Conservation (phyloP, 106 monocot species). For the Allium sativum region DNA sequence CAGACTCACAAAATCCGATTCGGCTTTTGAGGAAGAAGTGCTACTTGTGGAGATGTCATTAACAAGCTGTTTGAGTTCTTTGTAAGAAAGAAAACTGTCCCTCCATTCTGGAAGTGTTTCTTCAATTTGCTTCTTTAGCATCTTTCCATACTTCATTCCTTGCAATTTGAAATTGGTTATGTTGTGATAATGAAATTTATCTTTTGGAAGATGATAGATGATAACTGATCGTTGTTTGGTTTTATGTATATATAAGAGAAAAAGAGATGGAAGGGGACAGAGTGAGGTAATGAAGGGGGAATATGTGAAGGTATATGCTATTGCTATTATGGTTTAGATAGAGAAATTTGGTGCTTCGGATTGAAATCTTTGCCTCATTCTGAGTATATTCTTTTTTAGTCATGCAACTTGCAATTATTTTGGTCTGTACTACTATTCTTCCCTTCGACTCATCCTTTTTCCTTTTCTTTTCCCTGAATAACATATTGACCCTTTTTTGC, state of each 20-base stretch:
- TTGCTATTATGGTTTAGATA: too few relatives aligned
- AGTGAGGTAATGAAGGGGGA: constrained; percentile 2
- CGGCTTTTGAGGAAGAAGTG: constrained; percentile 2
- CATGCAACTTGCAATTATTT: too few relatives aligned
- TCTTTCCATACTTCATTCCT: constrained; percentile 88
- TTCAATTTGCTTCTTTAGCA: constrained; percentile 65
- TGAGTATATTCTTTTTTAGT: constrained; percentile 5
- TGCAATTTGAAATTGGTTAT: not conserved
- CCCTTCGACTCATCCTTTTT: too few relatives aligned
- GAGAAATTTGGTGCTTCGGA: too few relatives aligned
- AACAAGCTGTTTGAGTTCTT: constrained; percentile 77
- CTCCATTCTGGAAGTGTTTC: constrained; percentile 82
- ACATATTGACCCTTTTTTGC: not conserved
- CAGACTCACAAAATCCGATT: constrained; percentile 44
- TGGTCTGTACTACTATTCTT: too few relatives aligned
- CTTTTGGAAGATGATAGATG: too few relatives aligned
- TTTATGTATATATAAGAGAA: not conserved
- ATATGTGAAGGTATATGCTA: constrained; percentile 22
- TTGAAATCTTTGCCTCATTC: not conserved
- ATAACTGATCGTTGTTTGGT: not conserved
- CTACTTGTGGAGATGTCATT: constrained; percentile 22
- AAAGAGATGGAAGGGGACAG: not conserved
- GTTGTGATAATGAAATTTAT: too few relatives aligned
- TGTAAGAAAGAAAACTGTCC: constrained; percentile 73
- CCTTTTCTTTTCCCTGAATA: not conserved